Evolutionary conservation across 306 rosid species (phyloP).

Genomic region (Clitoria ternatea): DNA sequence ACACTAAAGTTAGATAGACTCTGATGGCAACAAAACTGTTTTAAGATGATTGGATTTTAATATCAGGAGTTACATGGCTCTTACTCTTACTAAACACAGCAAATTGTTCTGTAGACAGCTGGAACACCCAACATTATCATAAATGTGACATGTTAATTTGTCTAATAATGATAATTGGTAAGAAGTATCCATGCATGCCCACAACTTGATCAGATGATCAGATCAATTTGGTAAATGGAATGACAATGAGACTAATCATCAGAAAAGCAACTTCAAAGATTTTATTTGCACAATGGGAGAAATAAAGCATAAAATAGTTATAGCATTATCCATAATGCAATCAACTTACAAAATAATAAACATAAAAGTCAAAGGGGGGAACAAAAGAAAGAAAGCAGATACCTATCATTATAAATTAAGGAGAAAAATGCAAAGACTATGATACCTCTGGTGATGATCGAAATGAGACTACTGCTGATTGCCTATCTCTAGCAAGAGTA

Average conservation of each 20-base stretch:
- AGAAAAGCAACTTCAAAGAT: not conserved
- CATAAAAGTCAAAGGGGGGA: not conserved
- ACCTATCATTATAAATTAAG: not conserved
- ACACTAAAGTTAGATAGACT: conserved; percentile 4
- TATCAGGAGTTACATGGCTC: not conserved
- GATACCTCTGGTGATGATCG: conserved; percentile 67
- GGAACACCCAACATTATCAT: not conserved
- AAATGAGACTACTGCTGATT: conserved; percentile 70
- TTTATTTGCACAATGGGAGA: not conserved
- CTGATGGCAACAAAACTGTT: not conserved
- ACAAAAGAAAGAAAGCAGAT: not conserved
- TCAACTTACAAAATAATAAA: not conserved
- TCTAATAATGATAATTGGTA: not conserved
- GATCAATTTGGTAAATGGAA: conserved; percentile 1
- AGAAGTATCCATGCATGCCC: not conserved
- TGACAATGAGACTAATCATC: not conserved
- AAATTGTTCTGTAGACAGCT: conserved; percentile 3
- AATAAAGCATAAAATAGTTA: not conserved
- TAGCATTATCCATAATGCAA: not conserved
- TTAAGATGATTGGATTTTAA: not conserved
- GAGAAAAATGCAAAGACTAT: conserved; percentile 2
- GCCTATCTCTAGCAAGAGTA: conserved; percentile 88
- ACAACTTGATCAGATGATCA: not conserved
- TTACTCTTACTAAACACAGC: not conserved
- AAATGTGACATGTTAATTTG: not conserved